Evolutionary conservation across 1,284 basidiomycete species (phyloP).

Genomic region (Caloboletus firmus): DNA sequence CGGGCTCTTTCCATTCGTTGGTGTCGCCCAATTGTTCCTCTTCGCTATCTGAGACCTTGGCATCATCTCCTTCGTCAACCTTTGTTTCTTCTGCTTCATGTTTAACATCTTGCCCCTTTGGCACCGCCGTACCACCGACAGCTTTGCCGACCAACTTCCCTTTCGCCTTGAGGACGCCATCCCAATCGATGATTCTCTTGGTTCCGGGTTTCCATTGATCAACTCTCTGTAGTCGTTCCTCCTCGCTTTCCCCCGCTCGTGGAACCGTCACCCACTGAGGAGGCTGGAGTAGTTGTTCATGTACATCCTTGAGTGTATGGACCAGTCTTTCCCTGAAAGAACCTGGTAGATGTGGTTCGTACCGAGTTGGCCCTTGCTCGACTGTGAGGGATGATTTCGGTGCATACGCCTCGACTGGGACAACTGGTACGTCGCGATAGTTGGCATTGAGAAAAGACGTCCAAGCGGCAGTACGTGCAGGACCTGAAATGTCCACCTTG

Average conservation of each 20-base stretch:
- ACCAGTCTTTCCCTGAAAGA: constrained; percentile 64
- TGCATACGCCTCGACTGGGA: constrained; percentile 74
- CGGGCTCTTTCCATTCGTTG: constrained; percentile 43
- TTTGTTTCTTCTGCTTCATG: constrained; percentile 16
- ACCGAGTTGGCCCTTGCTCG: constrained; percentile 48
- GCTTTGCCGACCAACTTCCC: constrained; percentile 45
- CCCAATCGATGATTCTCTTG: constrained; percentile 71
- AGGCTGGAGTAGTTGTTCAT: constrained; percentile 68
- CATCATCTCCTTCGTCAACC: constrained; percentile 18
- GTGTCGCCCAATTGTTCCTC: constrained; percentile 21
- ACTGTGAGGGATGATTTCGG: constrained; percentile 38
- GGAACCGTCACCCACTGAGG: constrained; percentile 60
- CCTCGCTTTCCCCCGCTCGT: constrained; percentile 20
- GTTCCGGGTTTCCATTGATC: constrained; percentile 68
- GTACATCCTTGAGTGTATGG: constrained; percentile 63
- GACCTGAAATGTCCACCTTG: constrained; percentile 77
- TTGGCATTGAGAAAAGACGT: constrained; percentile 55
- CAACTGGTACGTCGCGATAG: constrained; percentile 59
- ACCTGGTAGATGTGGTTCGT: constrained; percentile 67
- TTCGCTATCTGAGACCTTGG: constrained; percentile 17
- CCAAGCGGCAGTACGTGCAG: constrained; percentile 64
- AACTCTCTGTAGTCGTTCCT: constrained; percentile 41
- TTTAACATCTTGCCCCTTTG: constrained; percentile 23
- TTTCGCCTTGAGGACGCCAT: constrained; percentile 48
- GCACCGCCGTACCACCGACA: constrained; percentile 42